Evolutionary conservation across 768 basidiomycete genomes (phyloP).

Genomic region (Terana coerulea): DNA sequence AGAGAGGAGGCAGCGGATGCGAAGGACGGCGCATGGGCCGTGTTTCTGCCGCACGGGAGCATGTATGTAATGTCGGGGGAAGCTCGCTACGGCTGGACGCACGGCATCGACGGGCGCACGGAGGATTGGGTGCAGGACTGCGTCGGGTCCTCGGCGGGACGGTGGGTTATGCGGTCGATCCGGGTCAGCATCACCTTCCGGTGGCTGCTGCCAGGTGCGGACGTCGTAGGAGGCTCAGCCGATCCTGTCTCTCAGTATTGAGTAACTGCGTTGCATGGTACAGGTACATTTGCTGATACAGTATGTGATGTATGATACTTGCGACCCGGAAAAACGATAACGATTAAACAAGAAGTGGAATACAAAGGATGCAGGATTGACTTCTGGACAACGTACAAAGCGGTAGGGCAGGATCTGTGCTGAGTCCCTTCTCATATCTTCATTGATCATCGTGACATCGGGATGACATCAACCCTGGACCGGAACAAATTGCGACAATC

Average conservation of each 20-base stretch:
- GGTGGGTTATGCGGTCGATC: slow-evolving; percentile 47
- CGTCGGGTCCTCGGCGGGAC: slow-evolving; percentile 13
- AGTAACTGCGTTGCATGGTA: too few species aligned
- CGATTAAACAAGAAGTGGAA: slow-evolving; percentile 21
- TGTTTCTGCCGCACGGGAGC: slow-evolving; percentile 75
- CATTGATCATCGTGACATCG: slow-evolving; percentile 8
- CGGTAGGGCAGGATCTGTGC: slow-evolving; percentile 18
- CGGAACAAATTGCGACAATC: slow-evolving; percentile 18
- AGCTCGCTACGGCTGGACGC: slow-evolving; percentile 84
- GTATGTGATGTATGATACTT: background rate
- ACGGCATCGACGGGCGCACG: slow-evolving; percentile 70
- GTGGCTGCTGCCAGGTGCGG: slow-evolving; percentile 83
- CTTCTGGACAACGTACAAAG: slow-evolving; percentile 27
- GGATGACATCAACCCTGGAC: slow-evolving; percentile 7
- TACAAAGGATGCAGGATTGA: slow-evolving; percentile 5
- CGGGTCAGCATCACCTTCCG: slow-evolving; percentile 84
- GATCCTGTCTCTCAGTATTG: slow-evolving; percentile 7
- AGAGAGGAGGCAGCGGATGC: slow-evolving; percentile 1
- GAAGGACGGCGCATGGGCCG: slow-evolving; percentile 26
- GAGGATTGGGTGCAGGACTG: slow-evolving; percentile 54
- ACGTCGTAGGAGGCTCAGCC: slow-evolving; percentile 49
- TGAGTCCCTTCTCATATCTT: slow-evolving; percentile 14
- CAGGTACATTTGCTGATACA: too few species aligned
- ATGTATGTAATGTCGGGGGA: slow-evolving; percentile 75
- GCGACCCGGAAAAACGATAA: slow-evolving; percentile 10